Conservation (phyloP, 2,329 filamentous ascomycete species). For the Thelonectria rubi region DNA sequence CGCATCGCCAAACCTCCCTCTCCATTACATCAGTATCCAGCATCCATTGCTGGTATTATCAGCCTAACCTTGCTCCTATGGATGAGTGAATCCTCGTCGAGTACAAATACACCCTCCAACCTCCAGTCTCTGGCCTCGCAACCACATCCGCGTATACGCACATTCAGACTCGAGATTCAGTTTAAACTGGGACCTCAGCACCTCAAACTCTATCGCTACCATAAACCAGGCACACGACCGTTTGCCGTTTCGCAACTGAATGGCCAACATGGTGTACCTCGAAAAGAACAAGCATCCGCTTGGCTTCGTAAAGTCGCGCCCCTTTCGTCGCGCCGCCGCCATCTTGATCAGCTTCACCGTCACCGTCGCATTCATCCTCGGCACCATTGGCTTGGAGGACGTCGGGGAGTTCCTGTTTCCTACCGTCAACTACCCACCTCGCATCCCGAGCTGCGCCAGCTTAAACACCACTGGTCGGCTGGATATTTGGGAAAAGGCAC, state of each 20-base stretch:
- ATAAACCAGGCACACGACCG: not conserved
- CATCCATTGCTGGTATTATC: too few species aligned
- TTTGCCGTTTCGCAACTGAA: not conserved
- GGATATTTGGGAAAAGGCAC: slow-evolving; percentile 35
- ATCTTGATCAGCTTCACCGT: slow-evolving; percentile 25
- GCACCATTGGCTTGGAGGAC: slow-evolving; percentile 31
- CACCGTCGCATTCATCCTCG: slow-evolving; percentile 26
- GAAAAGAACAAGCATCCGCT: slow-evolving; percentile 23
- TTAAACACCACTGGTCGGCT: slow-evolving; percentile 26
- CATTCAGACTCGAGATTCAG: not conserved
- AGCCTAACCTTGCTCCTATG: too few species aligned
- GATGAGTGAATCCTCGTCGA: not conserved
- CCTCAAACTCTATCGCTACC: not conserved
- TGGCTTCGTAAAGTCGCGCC: slow-evolving; percentile 30
- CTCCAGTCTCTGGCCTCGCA: not conserved
- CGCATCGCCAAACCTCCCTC: not conserved
- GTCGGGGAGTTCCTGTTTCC: slow-evolving; percentile 27
- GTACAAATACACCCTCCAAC: not conserved
- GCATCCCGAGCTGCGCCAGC: slow-evolving; percentile 31
- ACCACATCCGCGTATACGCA: not conserved
- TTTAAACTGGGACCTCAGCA: not conserved
- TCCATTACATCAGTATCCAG: not conserved
- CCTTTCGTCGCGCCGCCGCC: slow-evolving; percentile 29
- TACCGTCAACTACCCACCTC: slow-evolving; percentile 27
- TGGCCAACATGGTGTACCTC: slow-evolving; percentile 6